These are phyloP conservation scores for Claviceps sp. DNA, from an alignment of 2,329 filamentous ascomycete genomes.

Conservation along the genomic window DNA sequence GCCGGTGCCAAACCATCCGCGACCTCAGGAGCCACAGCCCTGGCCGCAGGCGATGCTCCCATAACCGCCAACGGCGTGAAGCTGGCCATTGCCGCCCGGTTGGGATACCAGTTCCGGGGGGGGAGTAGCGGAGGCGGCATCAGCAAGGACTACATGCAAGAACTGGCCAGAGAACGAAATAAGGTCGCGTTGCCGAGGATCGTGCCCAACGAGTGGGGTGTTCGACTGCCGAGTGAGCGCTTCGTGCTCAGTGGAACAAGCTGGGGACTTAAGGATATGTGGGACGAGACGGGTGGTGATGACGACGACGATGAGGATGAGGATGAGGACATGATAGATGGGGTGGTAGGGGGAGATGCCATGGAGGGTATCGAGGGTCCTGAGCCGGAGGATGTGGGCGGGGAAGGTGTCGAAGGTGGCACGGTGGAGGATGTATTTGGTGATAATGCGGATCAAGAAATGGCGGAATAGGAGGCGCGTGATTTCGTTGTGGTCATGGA, in stretches of 20 bases:
- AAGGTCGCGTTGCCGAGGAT: conserved; percentile 50
- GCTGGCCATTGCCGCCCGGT: conserved; percentile 56
- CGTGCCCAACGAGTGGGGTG: conserved; percentile 52
- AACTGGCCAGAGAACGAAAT: conserved; percentile 61
- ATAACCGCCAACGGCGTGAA: conserved; percentile 55
- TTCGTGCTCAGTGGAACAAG: conserved; percentile 53
- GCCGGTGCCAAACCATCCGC: conserved; percentile 39
- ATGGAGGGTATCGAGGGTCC: conserved; percentile 35
- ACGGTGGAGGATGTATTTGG: conserved; percentile 43
- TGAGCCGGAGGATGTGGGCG: conserved; percentile 28
- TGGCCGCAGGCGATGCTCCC: conserved; percentile 36
- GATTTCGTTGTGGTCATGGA: neutral
- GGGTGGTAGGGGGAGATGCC: conserved; percentile 22
- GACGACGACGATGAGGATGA: conserved; percentile 27
- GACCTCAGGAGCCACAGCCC: conserved; percentile 33
- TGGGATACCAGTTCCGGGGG: conserved; percentile 55
- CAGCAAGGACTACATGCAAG: conserved; percentile 63
- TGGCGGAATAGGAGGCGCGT: conserved; percentile 29
- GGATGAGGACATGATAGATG: conserved; percentile 28
- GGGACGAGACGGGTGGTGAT: conserved; percentile 34
- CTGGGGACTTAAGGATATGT: conserved; percentile 50
- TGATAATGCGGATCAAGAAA: conserved; percentile 42
- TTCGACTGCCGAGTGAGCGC: conserved; percentile 51
- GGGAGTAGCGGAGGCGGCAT: conserved; percentile 38
- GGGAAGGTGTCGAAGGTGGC: conserved; percentile 34